Conservation (phyloP, 1,284 basidiomycete species). For the Spongiforma sp. region DNA sequence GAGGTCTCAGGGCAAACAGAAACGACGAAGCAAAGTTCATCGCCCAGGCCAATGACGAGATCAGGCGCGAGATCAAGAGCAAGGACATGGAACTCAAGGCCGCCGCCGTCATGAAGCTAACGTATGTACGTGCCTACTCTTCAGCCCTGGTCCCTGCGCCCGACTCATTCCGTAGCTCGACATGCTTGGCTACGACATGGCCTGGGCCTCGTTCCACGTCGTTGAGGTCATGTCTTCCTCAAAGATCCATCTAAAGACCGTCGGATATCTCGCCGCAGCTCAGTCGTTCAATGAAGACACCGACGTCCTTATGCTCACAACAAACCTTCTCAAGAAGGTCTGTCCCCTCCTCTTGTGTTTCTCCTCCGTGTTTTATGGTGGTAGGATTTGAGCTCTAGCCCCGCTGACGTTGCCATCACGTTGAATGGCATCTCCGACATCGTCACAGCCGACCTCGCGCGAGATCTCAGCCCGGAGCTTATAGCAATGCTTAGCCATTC, state of each 20-base stretch:
- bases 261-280: conserved; percentile 94
- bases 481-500: conserved; percentile 92
- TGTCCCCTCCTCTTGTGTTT: conserved; percentile 25
- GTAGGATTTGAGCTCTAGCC: conserved; percentile 84
- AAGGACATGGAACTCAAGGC: conserved; percentile 99
- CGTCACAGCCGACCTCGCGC: conserved; percentile 86
- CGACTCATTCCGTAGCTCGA: conserved; percentile 65
- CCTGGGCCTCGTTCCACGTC: conserved; percentile 92
- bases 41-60: conserved; percentile 84
- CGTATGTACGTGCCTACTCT: conserved; percentile 75
- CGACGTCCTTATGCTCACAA: conserved; percentile 97
- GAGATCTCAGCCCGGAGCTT: conserved; percentile 89
- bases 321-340: conserved; percentile 98
- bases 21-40: conserved; percentile 85
- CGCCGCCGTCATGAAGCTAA: conserved; percentile 93
- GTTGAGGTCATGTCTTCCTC: conserved; percentile 98
- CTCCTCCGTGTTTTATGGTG: conserved; percentile 8
- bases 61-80: conserved; percentile 87
- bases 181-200: conserved; percentile 93
- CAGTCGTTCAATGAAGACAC: conserved; percentile 95
- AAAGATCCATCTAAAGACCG: conserved; percentile 90
- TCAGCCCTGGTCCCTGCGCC: neutral
- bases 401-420: conserved; percentile 80
- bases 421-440: conserved; percentile 91
- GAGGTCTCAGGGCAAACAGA: conserved; percentile 88